Base-by-base conservation (phyloP, 768 basidiomycete genomes). In the Gloeopeniophorella convolvens region DNA sequence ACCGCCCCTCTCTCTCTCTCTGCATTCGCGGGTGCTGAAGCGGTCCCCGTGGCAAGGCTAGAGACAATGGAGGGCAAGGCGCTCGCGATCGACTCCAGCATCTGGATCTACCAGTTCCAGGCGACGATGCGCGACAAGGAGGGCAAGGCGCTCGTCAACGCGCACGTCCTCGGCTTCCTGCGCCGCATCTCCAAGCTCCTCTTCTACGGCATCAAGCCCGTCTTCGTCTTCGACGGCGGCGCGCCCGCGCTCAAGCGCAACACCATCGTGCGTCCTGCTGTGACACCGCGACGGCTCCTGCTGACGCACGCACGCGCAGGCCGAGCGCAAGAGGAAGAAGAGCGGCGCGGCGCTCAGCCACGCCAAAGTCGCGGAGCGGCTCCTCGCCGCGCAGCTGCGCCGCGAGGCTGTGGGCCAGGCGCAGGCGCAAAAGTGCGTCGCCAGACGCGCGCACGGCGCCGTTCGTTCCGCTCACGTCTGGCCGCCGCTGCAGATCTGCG, bases 61-160 rank as follows among this genome's bases (percentile, higher is more conserved):
- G 95, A 99, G 68, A 93, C 87, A 0, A 79, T 94, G 63, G 93
- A 94, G 62, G 93, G 92, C n/a, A 95, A 93, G 65, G 72, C 81
- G 9, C 80, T 99, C 70, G 96, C 96, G 3, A 98, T 99, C 48
- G 96, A 99, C 68, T 97, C 94, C 3, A 96, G 92, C 59, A 98
- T 99, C 56, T 99, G 96, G 96, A 83, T 99, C 46, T 99, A 99
- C 67, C 96, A 99, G 66, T 99, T 99, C 62, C 95, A 98, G 70
- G 94, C 95, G 18, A 97, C 96, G 8, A 97, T 98, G 94, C 82
- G 96, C 20, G 94, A 95, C 68, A 97, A 92, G 62, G 92, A 97
- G 51, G 96, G 96, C 23, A 81, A 83, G 20, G 89, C 78, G 11
- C 70, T 99, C 36, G 79, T 86, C 45, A 97, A 97, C 62, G 94